Percentiles rank a stretch among this genome's conserved stretches.
phyloP scores from a whole-genome alignment of 257 asterid genomes.

The Nemophila menziesii region DNA sequence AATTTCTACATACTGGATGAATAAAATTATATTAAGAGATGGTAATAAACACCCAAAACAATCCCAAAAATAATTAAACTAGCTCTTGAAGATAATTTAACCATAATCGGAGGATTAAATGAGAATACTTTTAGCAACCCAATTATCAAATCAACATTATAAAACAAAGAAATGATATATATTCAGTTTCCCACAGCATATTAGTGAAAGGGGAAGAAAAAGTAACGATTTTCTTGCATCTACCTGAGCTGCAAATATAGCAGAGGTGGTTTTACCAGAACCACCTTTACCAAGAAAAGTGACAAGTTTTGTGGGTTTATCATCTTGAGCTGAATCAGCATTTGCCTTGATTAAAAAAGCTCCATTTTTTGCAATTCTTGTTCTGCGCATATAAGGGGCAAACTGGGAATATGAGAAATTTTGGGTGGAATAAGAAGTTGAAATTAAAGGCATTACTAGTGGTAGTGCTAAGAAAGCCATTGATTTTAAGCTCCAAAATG shows the following conservation, averaged over 20 bases:
- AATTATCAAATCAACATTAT: too few relatives aligned
- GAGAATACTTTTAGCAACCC: neutral
- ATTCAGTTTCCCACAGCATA: neutral
- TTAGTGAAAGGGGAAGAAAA: too few relatives aligned
- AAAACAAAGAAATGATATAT: too few relatives aligned
- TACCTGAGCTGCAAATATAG: slow-evolving; percentile 97
- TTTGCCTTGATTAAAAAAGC: slow-evolving; percentile 21
- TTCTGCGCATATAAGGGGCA: slow-evolving; percentile 15
- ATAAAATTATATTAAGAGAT: too few relatives aligned
- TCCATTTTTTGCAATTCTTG: slow-evolving; percentile 17
- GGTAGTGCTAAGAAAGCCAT: neutral
- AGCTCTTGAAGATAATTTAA: too few relatives aligned
- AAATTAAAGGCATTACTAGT: slow-evolving; percentile 7
- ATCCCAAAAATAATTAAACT: too few relatives aligned
- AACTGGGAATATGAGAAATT: slow-evolving; percentile 9
- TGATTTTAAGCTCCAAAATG: neutral
- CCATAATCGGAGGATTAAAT: too few relatives aligned
- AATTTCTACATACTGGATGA: neutral
- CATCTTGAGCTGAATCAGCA: slow-evolving; percentile 26
- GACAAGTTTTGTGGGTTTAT: slow-evolving; percentile 50
- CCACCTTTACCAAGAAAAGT: slow-evolving; percentile 96
- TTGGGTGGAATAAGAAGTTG: neutral
- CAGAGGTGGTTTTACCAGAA: slow-evolving; percentile 83
- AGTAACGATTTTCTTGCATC: neutral
- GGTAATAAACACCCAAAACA: too few relatives aligned